These are phyloP conservation scores for Suaeda aralocaspica DNA, from an alignment of 148 eudicot genomes.

Conservation along the genomic window DNA sequence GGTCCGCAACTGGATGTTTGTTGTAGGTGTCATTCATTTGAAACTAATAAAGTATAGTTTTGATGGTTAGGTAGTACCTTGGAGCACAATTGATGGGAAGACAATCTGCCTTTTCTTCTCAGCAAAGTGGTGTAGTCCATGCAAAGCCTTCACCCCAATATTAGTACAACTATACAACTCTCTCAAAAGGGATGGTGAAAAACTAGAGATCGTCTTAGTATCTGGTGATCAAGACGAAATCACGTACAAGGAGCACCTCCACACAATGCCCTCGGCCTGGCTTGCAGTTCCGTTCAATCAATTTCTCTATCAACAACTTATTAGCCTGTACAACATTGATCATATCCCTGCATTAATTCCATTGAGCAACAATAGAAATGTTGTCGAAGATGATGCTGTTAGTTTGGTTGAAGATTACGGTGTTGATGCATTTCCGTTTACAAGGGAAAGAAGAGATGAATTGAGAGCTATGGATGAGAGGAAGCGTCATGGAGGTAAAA, in stretches of 20 bases:
- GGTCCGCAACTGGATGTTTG: too few species aligned
- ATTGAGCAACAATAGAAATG: constrained; percentile 27
- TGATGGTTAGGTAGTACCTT: constrained; percentile 33
- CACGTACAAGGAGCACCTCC: constrained; percentile 36
- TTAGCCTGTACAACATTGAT: constrained; percentile 31
- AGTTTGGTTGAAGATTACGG: constrained; percentile 52
- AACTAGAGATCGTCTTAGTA: constrained; percentile 45
- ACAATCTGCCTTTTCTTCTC: constrained; percentile 49
- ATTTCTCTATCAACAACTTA: constrained; percentile 26
- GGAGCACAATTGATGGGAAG: constrained; percentile 32
- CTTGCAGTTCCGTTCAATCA: constrained; percentile 43
- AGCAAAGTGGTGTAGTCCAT: constrained; percentile 61
- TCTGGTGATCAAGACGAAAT: constrained; percentile 50
- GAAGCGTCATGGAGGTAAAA: constrained; percentile 41
- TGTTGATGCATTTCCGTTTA: constrained; percentile 52
- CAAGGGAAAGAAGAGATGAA: constrained; percentile 37
- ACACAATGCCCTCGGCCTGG: constrained; percentile 64
- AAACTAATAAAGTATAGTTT: not conserved
- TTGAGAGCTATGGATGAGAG: constrained; percentile 45
- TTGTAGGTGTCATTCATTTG: not conserved
- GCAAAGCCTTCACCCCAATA: constrained; percentile 37
- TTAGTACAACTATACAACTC: constrained; percentile 40
- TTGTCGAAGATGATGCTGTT: constrained; percentile 37
- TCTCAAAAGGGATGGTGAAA: constrained; percentile 30
- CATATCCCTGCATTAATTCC: constrained; percentile 48